Evolutionary conservation across 495 filamentous ascomycete genomes (phyloP).

Genomic region (Neurospora sp.): DNA sequence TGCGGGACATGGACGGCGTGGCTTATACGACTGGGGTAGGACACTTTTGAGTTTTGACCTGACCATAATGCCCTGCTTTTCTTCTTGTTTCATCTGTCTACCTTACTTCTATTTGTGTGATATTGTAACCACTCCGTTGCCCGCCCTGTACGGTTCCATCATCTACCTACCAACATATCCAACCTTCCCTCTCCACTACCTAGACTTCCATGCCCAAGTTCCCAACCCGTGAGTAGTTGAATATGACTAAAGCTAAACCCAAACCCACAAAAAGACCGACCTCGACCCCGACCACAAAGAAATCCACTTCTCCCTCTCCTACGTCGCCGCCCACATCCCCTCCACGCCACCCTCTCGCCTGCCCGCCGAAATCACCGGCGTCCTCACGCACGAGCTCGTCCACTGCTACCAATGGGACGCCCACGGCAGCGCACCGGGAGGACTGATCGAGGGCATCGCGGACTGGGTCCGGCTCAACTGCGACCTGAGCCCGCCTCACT

Average conservation of each 20-base stretch:
- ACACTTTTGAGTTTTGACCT: not conserved
- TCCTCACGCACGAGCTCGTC: slow-evolving; percentile 86
- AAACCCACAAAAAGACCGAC: slow-evolving; percentile 33
- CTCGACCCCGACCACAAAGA: slow-evolving; percentile 88
- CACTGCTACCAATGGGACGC: slow-evolving; percentile 88
- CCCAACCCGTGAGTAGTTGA: too few species aligned
- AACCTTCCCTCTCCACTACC: too few species aligned
- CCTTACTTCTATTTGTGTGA: not conserved
- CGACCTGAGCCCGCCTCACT: slow-evolving; percentile 70
- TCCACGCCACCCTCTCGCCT: slow-evolving; percentile 16
- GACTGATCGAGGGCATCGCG: slow-evolving; percentile 84
- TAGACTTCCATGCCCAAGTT: not conserved
- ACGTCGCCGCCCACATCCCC: slow-evolving; percentile 46
- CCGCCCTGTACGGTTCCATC: too few species aligned
- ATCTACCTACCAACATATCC: too few species aligned
- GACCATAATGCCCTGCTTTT: not conserved
- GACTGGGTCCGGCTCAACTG: slow-evolving; percentile 83
- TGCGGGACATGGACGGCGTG: slow-evolving; percentile 68
- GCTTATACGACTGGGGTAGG: slow-evolving; percentile 71
- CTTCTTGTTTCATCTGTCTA: not conserved
- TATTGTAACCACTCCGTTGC: not conserved
- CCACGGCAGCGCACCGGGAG: slow-evolving; percentile 53
- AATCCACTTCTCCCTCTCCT: slow-evolving; percentile 76
- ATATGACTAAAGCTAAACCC: not conserved
- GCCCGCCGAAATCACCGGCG: slow-evolving; percentile 65